phyloP scores from a whole-genome alignment of 352 stramenopile genomes.

The Globisporangium nunn region DNA sequence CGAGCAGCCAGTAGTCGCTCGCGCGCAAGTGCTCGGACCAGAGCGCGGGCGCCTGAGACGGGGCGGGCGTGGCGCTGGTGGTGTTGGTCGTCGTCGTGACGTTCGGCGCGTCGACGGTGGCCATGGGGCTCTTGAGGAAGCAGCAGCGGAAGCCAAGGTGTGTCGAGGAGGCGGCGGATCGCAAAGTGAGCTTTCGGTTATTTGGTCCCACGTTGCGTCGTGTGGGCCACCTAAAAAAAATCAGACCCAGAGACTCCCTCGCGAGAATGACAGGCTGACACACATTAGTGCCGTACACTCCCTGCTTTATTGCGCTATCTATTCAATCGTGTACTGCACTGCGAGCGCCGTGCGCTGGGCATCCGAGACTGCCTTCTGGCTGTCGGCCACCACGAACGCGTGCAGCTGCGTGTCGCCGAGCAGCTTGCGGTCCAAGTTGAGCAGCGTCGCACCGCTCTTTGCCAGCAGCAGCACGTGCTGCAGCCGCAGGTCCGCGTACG shows the following conservation, averaged over 20 bases:
- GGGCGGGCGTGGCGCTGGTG: background rate
- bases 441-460: slow-evolving; percentile 28
- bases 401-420: slow-evolving; percentile 37
- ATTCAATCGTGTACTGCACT: slow-evolving; percentile 21
- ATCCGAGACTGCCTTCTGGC: slow-evolving; percentile 19
- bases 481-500: slow-evolving; percentile 43
- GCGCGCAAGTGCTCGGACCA: slow-evolving; percentile 57
- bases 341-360: slow-evolving; percentile 29
- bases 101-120: background rate
- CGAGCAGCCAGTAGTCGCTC: slow-evolving; percentile 57
- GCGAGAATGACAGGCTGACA: background rate
- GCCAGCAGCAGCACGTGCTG: slow-evolving; percentile 58
- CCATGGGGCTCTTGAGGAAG: background rate
- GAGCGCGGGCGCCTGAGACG: slow-evolving; percentile 10
- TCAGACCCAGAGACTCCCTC: background rate
- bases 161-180: background rate
- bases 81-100: background rate
- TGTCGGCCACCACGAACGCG: slow-evolving; percentile 46
- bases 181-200: background rate
- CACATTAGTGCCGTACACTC: background rate
- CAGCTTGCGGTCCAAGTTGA: slow-evolving; percentile 42
- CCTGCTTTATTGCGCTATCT: slow-evolving; percentile 1
- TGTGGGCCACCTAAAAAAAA: background rate
- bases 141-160: too few relatives aligned
- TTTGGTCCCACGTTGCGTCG: background rate